A percentile compares a stretch with the other conserved stretches of the same genome.
These are phyloP conservation scores for Phytophthora citrophthora DNA, from an alignment of 352 stramenopile genomes.

Conservation along the genomic window DNA sequence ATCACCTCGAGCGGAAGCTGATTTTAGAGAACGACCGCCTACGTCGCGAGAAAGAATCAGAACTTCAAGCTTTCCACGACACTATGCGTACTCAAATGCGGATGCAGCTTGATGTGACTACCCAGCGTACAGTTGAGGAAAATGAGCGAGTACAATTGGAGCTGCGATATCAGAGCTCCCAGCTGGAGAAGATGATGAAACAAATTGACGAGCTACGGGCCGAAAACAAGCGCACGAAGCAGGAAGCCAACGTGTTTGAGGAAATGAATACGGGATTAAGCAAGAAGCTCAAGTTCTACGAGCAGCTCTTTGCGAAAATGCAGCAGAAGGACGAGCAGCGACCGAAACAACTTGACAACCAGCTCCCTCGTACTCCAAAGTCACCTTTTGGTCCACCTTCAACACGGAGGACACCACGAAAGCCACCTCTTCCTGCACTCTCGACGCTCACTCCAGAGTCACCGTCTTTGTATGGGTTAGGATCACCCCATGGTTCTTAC, in stretches of 20 bases:
- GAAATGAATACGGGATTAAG: conserved; percentile 66
- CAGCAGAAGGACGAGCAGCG: conserved; percentile 53
- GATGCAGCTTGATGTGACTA: conserved; percentile 64
- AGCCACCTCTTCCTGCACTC: conserved; percentile 44
- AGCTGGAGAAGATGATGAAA: conserved; percentile 62
- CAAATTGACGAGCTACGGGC: conserved; percentile 45
- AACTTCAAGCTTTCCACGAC: conserved; percentile 48
- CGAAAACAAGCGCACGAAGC: conserved; percentile 46
- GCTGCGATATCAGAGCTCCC: conserved; percentile 61
- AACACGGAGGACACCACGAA: conserved; percentile 29
- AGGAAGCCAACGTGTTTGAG: conserved; percentile 65
- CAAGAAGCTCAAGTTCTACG: conserved; percentile 73
- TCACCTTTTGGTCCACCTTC: conserved; percentile 15
- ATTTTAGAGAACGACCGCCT: conserved; percentile 68
- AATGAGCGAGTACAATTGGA: conserved; percentile 71
- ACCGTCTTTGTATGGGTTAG: conserved; percentile 18
- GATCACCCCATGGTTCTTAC: conserved; percentile 22
- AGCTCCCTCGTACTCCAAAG: conserved; percentile 14
- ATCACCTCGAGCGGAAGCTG: conserved; percentile 61
- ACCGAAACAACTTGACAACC: conserved; percentile 21
- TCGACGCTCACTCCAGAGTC: conserved; percentile 21
- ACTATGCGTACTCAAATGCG: conserved; percentile 58
- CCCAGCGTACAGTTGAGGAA: conserved; percentile 68
- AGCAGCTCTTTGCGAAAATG: conserved; percentile 71
- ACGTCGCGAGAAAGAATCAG: conserved; percentile 54